Conservation (phyloP, 768 basidiomycete species). For the Auricularia sp. region DNA sequence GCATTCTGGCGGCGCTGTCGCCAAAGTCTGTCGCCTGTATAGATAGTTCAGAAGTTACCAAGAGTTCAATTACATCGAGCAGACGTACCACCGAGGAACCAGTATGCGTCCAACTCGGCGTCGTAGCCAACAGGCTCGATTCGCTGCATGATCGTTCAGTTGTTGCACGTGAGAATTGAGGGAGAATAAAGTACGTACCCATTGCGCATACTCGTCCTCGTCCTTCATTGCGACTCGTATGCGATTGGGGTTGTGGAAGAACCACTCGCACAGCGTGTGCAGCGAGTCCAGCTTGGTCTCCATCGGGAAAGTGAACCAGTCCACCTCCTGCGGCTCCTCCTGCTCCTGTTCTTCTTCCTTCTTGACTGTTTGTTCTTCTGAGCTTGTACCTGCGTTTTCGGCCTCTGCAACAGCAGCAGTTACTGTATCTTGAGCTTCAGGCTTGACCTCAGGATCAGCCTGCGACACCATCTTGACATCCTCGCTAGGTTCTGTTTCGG, state of each 20-base stretch:
- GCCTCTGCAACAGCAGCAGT: not conserved
- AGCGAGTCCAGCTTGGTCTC: constrained; percentile 65
- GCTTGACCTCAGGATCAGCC: not conserved
- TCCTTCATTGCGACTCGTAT: constrained; percentile 64
- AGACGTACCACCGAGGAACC: constrained; percentile 68
- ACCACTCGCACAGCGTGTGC: constrained; percentile 72
- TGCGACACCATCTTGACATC: not conserved
- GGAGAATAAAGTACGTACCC: constrained; percentile 42
- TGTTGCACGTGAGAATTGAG: constrained; percentile 6
- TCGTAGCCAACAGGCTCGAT: constrained; percentile 83
- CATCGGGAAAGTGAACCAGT: constrained; percentile 68
- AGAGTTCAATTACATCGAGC: not conserved
- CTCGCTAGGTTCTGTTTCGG: too few species aligned
- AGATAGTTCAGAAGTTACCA: not conserved
- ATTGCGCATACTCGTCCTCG: constrained; percentile 67
- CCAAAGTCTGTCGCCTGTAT: constrained; percentile 74
- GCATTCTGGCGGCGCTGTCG: constrained; percentile 46
- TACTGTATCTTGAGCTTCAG: constrained; percentile 12
- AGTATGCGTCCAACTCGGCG: constrained; percentile 67
- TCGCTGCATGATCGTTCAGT: constrained; percentile 37
- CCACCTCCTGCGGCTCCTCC: constrained; percentile 19
- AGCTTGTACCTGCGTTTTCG: constrained; percentile 17
- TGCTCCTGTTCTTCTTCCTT: constrained; percentile 5
- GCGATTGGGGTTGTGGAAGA: constrained; percentile 68
- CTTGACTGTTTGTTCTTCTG: constrained; percentile 6